Evolutionary conservation across 208 protist genomes (phyloP), one percentile per base, ranked within the genome.

Genomic region (Wallacemonas sp.): DNA sequence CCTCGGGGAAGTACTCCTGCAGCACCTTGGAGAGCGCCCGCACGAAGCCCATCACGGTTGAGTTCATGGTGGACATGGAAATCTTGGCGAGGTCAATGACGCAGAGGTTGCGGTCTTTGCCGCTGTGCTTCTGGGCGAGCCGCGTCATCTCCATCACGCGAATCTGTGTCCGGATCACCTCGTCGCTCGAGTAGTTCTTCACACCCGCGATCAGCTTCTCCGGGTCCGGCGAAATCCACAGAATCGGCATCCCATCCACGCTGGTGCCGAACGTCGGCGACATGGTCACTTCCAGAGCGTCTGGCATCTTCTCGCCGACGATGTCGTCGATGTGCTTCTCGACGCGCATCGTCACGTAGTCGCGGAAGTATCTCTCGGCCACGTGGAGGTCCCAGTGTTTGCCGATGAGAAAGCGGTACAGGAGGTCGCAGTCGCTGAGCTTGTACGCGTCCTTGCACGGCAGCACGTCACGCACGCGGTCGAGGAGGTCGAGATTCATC

Each of bases 1-100:
- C 77, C 70, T 95, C 90, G 2, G 90, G 90, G 81, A 92, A 95
- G 61, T 82, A 84, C 29, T 87, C 65, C 75, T 95, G 90, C 63
- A 90, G 59, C 2, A 89, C 52, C 46, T 69, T 70, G 49, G 55
- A 77, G 23, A 93, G 57, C 25, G 85, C 68, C 23, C 76, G 75
- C 39, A 91, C 28, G 57, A 92, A 86, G 14, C 71, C 55, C 25
- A 95, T 49, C 2, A 78, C 79, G 2, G 57, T 31, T 12, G 76
- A 70, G 55, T 85, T 92, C 16, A 93, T 74, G 48, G 57, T 75
- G 18, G 82, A 87, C 59, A 95, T 81, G 39, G 74, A 83, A 7
- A 91, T 66, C 26, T 83, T 77, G 10, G 67, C 65, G 11, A 95
- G 76, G 67, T 95, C 84, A 26, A 95, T 78, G 28, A 95, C 82